Conservation (phyloP, 202 grass and related monocot species). For the Brachypodium distachyon region DNA sequence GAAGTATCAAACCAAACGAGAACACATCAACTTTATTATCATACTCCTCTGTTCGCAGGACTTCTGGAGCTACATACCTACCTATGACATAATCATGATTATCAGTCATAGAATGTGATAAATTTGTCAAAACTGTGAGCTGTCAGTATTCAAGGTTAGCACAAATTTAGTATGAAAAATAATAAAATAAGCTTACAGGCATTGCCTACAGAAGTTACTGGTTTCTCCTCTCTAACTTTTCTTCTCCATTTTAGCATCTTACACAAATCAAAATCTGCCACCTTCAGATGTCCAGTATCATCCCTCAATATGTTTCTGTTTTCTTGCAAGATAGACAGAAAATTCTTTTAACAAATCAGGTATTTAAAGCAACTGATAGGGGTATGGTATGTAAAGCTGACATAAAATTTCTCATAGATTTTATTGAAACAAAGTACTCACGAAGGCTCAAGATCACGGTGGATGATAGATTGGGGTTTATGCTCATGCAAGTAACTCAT, state of each 20-base stretch:
- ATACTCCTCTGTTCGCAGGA: conserved; percentile 83
- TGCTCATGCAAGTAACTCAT: conserved; percentile 98
- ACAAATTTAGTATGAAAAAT: not conserved
- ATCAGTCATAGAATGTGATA: not conserved
- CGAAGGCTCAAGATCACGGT: conserved; percentile 98
- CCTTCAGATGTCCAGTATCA: conserved; percentile 97
- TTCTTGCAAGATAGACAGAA: conserved; percentile 34
- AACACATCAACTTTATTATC: conserved; percentile 87
- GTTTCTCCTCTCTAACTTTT: conserved; percentile 77
- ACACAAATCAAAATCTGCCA: conserved; percentile 94
- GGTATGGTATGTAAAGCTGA: not conserved
- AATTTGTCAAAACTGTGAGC: not conserved
- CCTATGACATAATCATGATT: conserved; percentile 39
- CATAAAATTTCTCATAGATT: not conserved
- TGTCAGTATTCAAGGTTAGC: not conserved
- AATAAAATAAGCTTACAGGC: conserved; percentile 47
- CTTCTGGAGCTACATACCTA: conserved; percentile 90
- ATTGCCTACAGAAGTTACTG: conserved; percentile 57
- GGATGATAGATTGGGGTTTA: conserved; percentile 89
- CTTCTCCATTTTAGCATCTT: conserved; percentile 86
- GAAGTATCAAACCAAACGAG: conserved; percentile 91
- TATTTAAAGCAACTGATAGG: conserved; percentile 7
- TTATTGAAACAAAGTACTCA: conserved; percentile 30
- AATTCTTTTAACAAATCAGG: conserved; percentile 26
- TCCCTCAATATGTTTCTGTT: conserved; percentile 95